phyloP scores from a whole-genome alignment of 1,284 basidiomycete species.

The Taiwanofungus camphoratus region DNA sequence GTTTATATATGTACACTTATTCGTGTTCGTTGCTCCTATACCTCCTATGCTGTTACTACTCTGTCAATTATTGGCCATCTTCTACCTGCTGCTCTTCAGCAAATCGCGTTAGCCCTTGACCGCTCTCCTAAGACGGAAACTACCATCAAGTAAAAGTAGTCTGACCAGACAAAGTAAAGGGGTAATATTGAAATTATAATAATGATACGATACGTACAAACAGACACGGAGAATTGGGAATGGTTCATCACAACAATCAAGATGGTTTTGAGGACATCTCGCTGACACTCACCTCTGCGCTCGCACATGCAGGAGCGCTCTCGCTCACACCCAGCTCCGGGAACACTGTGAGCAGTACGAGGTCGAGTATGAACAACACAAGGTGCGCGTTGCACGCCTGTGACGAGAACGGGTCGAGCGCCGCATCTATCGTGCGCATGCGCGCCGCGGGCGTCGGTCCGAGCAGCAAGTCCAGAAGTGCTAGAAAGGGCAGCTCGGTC shows the following conservation, averaged over 20 bases:
- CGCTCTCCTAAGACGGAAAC: too few relatives aligned
- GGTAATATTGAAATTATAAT: not conserved
- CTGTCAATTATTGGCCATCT: not conserved
- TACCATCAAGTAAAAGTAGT: too few relatives aligned
- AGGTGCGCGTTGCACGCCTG: constrained; percentile 64
- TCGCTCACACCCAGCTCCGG: constrained; percentile 50
- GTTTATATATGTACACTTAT: constrained; percentile 13
- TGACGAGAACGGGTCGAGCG: constrained; percentile 54
- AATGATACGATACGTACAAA: not conserved
- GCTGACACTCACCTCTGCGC: not conserved
- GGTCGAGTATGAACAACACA: constrained; percentile 57
- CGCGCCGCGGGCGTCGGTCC: constrained; percentile 38
- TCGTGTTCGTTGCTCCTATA: constrained; percentile 6
- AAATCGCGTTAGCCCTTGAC: too few relatives aligned
- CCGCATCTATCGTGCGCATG: constrained; percentile 37
- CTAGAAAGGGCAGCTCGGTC: constrained; percentile 12
- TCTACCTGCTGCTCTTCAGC: not conserved
- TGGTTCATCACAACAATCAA: not conserved
- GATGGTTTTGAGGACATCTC: not conserved
- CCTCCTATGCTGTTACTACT: constrained; percentile 2
- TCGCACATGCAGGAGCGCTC: constrained; percentile 5
- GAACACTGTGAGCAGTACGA: constrained; percentile 54
- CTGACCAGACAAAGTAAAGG: too few relatives aligned
- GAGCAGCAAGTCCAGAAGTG: constrained; percentile 36
- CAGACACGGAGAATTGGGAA: not conserved